Base-by-base conservation (phyloP, 768 basidiomycete genomes). In the Pisolithus marmoratus region DNA sequence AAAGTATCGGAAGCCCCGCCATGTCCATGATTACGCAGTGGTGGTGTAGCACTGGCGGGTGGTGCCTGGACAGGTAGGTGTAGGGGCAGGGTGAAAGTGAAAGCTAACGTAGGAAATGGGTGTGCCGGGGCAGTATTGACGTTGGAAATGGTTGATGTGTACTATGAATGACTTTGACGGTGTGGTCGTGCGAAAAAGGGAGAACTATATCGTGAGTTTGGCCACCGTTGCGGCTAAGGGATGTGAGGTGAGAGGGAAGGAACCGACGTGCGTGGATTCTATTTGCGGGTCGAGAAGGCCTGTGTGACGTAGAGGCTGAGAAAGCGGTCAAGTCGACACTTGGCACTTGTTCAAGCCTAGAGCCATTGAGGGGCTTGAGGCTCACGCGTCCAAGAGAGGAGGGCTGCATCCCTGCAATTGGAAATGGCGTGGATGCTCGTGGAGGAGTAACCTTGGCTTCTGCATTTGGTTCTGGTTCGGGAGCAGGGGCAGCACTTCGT, bases 321-420 rank as follows among this genome's bases (percentile, higher is more conserved):
- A 56, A 37, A 7, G 57, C 37, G 17, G 56, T 54, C 14, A 66
- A 58, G 41, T 69, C 61, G 14, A 69, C 4, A 44, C 58, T 58
- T 3, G 63, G 65, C 1, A 61, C 55, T 5, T 31, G 23, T 7
- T n/a, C 45, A 15, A 2, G 31, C 8, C 9, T 43, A 27, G 50
- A 47, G 4, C 46, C 49, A 23, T 38, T 38, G 17, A 58, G 53
- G 9, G 58, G 57, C 31, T 63, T 55, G 40, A 59, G 56, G 34
- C 58, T 60, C 14, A 55, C 49, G 4, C 56, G 62, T 4, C 22
- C 37, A 22, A 58, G 26, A 2, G 42, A 51, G 8, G 54, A 59
- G 31, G 53, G 54, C 22, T 45, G 61, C 9, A 38, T 43, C 36
- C 20, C 23, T 34, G 17, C 34, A 26, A 8, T 19, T 14, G 34